phyloP scores from a whole-genome alignment of 164 flowering plant species.

The Aristolochia fimbriata region DNA sequence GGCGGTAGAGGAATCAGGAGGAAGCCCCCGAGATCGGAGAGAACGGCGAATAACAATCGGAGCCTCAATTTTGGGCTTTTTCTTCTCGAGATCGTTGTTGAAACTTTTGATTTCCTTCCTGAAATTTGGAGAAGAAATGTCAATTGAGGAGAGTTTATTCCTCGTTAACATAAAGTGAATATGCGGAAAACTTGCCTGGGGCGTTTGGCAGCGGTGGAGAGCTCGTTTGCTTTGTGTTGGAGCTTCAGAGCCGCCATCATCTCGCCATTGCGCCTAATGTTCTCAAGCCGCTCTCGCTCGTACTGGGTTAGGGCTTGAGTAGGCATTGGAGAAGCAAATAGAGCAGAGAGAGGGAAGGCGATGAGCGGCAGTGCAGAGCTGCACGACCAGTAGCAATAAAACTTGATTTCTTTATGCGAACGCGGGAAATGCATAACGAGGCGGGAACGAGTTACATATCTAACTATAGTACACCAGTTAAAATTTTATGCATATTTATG shows the following conservation, averaged over 20 bases:
- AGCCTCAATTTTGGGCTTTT: conserved; percentile 35
- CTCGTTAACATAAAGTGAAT: too few relatives aligned
- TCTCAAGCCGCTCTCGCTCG: conserved; percentile 66
- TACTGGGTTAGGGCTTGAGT: conserved; percentile 44
- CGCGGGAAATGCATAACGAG: too few relatives aligned
- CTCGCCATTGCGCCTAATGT: conserved; percentile 50
- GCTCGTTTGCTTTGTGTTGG: conserved; percentile 24
- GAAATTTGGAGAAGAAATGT: background rate
- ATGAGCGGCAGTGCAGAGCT: background rate
- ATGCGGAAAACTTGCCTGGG: conserved; percentile 3
- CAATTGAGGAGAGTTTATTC: background rate
- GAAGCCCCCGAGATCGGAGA: conserved; percentile 50
- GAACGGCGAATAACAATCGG: conserved; percentile 58
- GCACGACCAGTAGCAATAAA: too few relatives aligned
- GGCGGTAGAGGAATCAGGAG: conserved; percentile 30
- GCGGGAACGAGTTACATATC: too few relatives aligned
- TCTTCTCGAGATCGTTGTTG: conserved; percentile 35
- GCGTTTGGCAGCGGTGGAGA: conserved; percentile 20
- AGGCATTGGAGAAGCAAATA: conserved; percentile 28
- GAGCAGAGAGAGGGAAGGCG: background rate
- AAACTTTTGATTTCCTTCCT: conserved; percentile 39
- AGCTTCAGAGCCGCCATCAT: conserved; percentile 62
- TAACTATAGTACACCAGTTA: too few relatives aligned
- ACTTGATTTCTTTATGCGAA: too few relatives aligned
- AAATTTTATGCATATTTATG: too few relatives aligned